Conservation (phyloP, 2,329 filamentous ascomycete species). For the Epichloe uncinata region DNA sequence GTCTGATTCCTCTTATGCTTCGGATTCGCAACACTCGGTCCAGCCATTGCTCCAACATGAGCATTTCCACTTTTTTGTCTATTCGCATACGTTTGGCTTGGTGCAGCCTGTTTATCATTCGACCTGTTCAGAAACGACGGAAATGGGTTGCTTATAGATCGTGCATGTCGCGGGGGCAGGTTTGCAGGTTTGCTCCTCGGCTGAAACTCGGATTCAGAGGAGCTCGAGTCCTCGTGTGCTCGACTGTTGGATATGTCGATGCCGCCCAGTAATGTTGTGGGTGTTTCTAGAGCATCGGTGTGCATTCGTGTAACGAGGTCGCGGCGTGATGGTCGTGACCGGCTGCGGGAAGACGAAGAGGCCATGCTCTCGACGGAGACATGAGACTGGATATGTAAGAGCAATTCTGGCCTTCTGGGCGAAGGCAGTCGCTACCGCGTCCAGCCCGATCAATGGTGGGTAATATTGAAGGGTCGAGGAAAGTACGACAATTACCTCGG, state of each 20-base stretch:
- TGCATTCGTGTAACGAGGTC: slow-evolving; percentile 25
- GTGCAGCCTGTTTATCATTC: slow-evolving; percentile 38
- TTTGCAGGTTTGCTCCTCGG: slow-evolving; percentile 12
- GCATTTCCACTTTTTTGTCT: slow-evolving; percentile 19
- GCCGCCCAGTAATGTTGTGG: slow-evolving; percentile 15
- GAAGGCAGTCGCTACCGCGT: neutral
- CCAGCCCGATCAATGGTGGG: neutral
- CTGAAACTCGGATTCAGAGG: slow-evolving; percentile 29
- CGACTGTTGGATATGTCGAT: slow-evolving; percentile 17
- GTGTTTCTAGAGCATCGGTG: slow-evolving; percentile 20
- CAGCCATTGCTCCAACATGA: slow-evolving; percentile 14
- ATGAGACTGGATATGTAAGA: neutral
- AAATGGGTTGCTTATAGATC: slow-evolving; percentile 72
- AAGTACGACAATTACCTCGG: slow-evolving; percentile 4
- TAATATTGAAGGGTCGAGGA: neutral
- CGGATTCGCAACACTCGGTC: slow-evolving; percentile 7
- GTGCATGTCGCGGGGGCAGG: slow-evolving; percentile 15
- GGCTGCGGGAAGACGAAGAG: slow-evolving; percentile 18
- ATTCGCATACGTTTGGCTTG: slow-evolving; percentile 18
- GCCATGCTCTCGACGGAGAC: slow-evolving; percentile 14
- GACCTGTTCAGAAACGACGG: slow-evolving; percentile 54
- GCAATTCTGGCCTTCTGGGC: neutral
- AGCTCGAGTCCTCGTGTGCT: slow-evolving; percentile 26
- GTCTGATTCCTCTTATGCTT: slow-evolving; percentile 20
- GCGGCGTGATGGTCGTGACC: slow-evolving; percentile 15